These are phyloP conservation scores for Mitragyna speciosa DNA, from an alignment of 257 asterid species.

Conservation along the genomic window DNA sequence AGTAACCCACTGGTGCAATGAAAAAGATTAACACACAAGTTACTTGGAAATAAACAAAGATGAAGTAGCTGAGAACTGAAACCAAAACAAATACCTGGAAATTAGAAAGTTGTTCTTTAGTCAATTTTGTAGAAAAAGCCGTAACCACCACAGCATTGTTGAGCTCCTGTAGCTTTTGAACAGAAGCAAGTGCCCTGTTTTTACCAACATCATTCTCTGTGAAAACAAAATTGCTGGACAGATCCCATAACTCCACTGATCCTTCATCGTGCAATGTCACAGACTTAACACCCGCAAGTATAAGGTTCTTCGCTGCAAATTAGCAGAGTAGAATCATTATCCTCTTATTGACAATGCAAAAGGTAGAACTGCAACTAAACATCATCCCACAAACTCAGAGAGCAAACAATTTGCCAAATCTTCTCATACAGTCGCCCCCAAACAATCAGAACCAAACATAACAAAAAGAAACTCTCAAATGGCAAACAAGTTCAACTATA, in stretches of 20 bases:
- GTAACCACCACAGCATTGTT: conserved; percentile 81
- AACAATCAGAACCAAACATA: not conserved
- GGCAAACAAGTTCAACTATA: too few species aligned
- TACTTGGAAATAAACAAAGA: not conserved
- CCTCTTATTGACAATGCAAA: not conserved
- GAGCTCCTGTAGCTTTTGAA: conserved; percentile 87
- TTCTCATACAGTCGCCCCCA: not conserved
- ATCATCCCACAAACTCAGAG: not conserved
- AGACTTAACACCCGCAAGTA: conserved; percentile 95
- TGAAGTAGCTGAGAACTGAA: not conserved
- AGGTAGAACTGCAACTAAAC: not conserved
- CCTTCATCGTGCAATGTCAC: conserved; percentile 93
- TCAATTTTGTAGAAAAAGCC: conserved; percentile 63
- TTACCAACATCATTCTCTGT: conserved; percentile 82
- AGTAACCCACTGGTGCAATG: not conserved
- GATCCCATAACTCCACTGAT: conserved; percentile 78
- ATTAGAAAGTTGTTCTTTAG: conserved; percentile 63
- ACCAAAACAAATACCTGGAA: conserved; percentile 54
- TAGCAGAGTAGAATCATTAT: conserved; percentile 8
- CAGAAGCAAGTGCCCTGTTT: conserved; percentile 85
- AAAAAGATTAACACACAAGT: not conserved
- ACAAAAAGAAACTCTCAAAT: too few species aligned
- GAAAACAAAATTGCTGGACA: conserved; percentile 82
- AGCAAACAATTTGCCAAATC: not conserved
- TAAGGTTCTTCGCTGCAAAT: conserved; percentile 81